Base-by-base conservation (phyloP, 192 early-diverging fungal species). In the Coemansia javaensis region DNA sequence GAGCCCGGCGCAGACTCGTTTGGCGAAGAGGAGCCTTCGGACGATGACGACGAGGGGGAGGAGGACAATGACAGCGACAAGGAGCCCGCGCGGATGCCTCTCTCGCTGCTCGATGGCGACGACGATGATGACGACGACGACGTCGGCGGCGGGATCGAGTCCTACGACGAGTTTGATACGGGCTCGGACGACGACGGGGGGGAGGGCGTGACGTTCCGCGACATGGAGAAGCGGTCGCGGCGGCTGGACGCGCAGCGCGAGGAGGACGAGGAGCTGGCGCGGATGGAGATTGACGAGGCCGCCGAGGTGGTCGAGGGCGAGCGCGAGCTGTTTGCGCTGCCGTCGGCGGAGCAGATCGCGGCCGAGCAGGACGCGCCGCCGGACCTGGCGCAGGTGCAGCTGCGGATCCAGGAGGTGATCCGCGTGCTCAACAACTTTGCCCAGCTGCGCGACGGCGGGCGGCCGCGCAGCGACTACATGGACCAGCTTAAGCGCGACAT, bases 341-440 rank as follows among this genome's bases (percentile, higher is more conserved):
- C 92, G 7, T 80, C 84, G 20, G 76, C 46, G 3, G 84, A 74
- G 17, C 75, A 87, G 12, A 81, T 87, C 21, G 81, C 77, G 46
- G 82, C 85, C 42, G 79, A 84, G 11, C 73, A 81, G 32, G 75
- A 79, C n/a, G 48, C 63, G 25, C 76, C 78, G 33, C 78, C 79
- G 31, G 89, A 96, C 59, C 56, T 94, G 38, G 52, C 79, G 16
- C 61, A 87, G 16, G 83, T 96, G 36, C 83, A 89, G 34, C 81
- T 82, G 32, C 88, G 94, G 15, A 94, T 99, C 44, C 83, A 90
- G 56, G 94, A 99, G 43, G 84, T 93, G 35, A 80, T 93, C 38
- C 82, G 85, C 44, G 84, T 94, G 1, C 77, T 99, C 32, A 83
- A 82, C 77, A 90, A 95, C 75, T 99, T 99, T 62, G 80, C 81